A percentile compares a stretch with the other conserved stretches of the same genome.
Evolutionary conservation across 1,284 basidiomycete species (phyloP).

Genomic region (Cryptococcus sp.): DNA sequence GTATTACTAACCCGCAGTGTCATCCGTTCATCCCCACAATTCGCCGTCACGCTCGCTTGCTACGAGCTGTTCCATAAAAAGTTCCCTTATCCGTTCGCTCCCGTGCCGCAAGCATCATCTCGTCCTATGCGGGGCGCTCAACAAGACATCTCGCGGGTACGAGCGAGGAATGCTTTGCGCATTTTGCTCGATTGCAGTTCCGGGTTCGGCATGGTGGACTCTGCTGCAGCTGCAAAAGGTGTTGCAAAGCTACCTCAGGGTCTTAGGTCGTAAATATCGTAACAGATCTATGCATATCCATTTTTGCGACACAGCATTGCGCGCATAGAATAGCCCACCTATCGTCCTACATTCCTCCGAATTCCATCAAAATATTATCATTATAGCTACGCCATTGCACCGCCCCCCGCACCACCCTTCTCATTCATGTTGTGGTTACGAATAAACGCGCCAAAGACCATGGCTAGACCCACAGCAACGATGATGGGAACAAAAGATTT

Average conservation of each 20-base stretch:
- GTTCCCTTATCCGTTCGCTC: constrained; percentile 74
- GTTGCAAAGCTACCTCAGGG: constrained; percentile 33
- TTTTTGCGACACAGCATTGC: not conserved
- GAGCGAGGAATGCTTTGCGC: constrained; percentile 88
- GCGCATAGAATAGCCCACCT: not conserved
- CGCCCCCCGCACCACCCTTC: constrained; percentile 33
- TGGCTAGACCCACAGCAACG: constrained; percentile 47
- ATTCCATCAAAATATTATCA: not conserved
- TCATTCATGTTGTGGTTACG: constrained; percentile 53
- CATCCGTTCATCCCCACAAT: constrained; percentile 59
- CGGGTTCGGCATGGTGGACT: constrained; percentile 49
- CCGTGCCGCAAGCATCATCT: constrained; percentile 59
- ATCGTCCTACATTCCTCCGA: not conserved
- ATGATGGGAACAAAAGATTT: constrained; percentile 56
- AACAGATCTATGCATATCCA: not conserved
- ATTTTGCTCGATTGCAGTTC: constrained; percentile 53
- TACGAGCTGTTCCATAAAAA: constrained; percentile 78
- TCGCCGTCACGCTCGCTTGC: constrained; percentile 88
- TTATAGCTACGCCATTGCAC: constrained; percentile 14
- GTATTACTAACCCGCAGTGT: constrained; percentile 18
- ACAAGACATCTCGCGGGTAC: constrained; percentile 81
- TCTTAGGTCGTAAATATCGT: constrained; percentile 17
- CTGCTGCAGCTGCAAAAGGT: constrained; percentile 29
- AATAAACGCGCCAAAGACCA: constrained; percentile 50
- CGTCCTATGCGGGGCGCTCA: constrained; percentile 64